These are phyloP conservation scores for Trichomonas vaginalis DNA, from an alignment of 208 protist species.

Conservation along the genomic window DNA sequence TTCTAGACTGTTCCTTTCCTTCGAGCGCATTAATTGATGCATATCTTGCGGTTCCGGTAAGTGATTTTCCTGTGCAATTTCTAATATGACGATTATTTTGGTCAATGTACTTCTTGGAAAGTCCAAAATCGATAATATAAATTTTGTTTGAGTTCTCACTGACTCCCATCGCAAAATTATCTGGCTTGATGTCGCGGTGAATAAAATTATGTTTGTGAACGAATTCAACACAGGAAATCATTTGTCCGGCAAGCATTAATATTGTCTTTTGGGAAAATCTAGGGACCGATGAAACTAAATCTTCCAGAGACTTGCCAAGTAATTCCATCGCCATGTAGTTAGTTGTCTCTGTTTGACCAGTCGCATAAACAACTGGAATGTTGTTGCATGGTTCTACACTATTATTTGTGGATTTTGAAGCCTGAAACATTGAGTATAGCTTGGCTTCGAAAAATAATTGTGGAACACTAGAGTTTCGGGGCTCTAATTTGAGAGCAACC, in stretches of 20 bases:
- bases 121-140: slow-evolving; percentile 42
- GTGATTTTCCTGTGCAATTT: slow-evolving; percentile 59
- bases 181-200: slow-evolving; percentile 81
- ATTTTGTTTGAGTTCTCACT: slow-evolving; percentile 41
- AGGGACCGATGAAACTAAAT: neutral
- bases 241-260: slow-evolving; percentile 87
- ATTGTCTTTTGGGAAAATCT: slow-evolving; percentile 89
- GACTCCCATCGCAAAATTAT: slow-evolving; percentile 93
- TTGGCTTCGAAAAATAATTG: neutral
- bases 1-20: slow-evolving; percentile 73
- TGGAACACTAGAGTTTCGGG: neutral
- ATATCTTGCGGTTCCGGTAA: slow-evolving; percentile 87
- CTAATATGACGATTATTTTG: slow-evolving; percentile 90
- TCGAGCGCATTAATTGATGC: slow-evolving; percentile 96
- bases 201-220: slow-evolving; percentile 88
- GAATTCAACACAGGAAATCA: slow-evolving; percentile 78
- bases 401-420: neutral
- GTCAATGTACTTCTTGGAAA: slow-evolving; percentile 96
- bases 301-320: neutral
- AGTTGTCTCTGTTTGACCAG: neutral
- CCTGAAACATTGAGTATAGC: neutral
- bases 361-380: neutral
- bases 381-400: neutral
- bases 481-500: neutral
- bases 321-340: neutral